These are phyloP conservation scores for Lojkania enalia DNA, from an alignment of 2,329 filamentous ascomycete species.

Conservation along the genomic window DNA sequence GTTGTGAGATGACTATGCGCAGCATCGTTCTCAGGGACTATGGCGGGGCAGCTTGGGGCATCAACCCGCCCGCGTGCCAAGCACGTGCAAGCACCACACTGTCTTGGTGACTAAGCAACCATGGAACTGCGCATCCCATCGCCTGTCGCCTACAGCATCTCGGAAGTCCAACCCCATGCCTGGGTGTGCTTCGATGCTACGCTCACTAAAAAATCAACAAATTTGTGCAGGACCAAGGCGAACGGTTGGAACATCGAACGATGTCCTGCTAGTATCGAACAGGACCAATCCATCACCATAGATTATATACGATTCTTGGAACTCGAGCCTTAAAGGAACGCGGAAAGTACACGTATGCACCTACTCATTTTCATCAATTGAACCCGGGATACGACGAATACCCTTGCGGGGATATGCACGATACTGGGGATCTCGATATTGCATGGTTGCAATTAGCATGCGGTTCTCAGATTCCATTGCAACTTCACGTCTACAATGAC, in stretches of 20 bases:
- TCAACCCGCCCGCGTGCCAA: no score
- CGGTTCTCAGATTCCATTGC: slow-evolving; percentile 16
- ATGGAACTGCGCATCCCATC: no score
- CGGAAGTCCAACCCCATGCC: no score
- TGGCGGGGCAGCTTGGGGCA: no score
- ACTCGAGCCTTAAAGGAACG: slow-evolving; percentile 2
- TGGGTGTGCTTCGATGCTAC: no score
- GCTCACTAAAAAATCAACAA: not conserved
- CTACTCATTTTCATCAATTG: slow-evolving; percentile 4
- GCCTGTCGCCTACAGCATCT: no score
- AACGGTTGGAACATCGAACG: slow-evolving; percentile 9
- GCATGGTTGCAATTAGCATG: slow-evolving; percentile 23
- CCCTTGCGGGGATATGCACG: slow-evolving; percentile 18
- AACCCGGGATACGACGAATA: slow-evolving; percentile 8
- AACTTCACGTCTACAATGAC: slow-evolving; percentile 7
- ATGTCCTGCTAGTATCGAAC: slow-evolving; percentile 1
- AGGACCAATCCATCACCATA: not conserved
- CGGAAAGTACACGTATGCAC: slow-evolving; percentile 17
- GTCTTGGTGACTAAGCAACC: no score
- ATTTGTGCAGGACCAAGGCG: slow-evolving; percentile 1
- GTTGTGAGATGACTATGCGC: no score
- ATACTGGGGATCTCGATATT: slow-evolving; percentile 16
- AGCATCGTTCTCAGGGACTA: no score
- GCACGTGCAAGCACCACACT: no score
- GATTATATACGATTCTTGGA: slow-evolving; percentile 16